Percentiles rank a stretch among this genome's conserved stretches.
Conservation (phyloP, 2,329 filamentous ascomycete genomes). For the Paecilomyces sp. region DNA sequence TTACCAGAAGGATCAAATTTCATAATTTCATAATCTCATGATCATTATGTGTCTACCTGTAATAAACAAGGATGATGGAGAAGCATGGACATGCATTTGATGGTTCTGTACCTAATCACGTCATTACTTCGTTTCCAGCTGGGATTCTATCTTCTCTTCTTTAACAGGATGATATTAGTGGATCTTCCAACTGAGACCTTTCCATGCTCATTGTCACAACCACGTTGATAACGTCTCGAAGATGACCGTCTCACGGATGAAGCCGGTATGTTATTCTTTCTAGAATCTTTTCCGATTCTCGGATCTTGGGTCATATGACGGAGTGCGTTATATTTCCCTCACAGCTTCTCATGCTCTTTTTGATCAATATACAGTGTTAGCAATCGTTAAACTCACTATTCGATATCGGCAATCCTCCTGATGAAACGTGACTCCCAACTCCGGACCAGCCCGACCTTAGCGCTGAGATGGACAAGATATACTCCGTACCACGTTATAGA, state of each 20-base stretch:
- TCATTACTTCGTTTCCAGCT: not conserved
- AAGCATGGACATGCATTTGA: not conserved
- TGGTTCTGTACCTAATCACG: not conserved
- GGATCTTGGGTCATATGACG: not conserved
- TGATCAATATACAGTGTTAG: not conserved
- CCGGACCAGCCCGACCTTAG: not conserved
- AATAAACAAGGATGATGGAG: not conserved
- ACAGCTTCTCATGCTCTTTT: not conserved
- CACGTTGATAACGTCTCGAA: not conserved
- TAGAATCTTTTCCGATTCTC: not conserved
- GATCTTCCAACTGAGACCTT: not conserved
- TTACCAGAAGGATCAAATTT: not conserved
- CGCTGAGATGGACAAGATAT: not conserved
- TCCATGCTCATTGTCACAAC: not conserved
- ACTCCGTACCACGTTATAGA: not conserved
- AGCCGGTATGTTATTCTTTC: not conserved
- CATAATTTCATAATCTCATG: not conserved
- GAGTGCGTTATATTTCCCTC: not conserved
- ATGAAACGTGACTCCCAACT: not conserved
- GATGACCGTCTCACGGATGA: not conserved
- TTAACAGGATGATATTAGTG: not conserved
- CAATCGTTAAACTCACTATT: not conserved
- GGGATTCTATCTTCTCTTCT: not conserved
- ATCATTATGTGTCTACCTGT: not conserved
- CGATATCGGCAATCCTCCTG: not conserved